These are phyloP conservation scores for Ricinus communis DNA, from an alignment of 345 rosid species.

Conservation along the genomic window DNA sequence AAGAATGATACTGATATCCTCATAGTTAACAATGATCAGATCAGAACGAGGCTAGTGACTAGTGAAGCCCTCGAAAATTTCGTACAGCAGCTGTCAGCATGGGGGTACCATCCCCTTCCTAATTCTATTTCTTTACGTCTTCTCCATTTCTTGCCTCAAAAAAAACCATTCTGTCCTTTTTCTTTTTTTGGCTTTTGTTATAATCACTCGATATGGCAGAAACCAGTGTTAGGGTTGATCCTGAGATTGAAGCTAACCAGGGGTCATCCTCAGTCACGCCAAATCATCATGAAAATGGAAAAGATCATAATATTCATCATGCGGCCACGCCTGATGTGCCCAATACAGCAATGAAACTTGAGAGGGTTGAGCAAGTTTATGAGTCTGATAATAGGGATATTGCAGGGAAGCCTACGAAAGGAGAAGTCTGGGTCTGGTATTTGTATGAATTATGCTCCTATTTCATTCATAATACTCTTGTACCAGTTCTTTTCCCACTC, in stretches of 20 bases:
- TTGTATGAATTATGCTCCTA: constrained; percentile 50
- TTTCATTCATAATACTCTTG: constrained; percentile 40
- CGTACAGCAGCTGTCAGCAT: constrained; percentile 12
- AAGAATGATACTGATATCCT: too few species aligned
- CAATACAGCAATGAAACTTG: constrained; percentile 23
- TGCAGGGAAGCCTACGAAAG: constrained; percentile 30
- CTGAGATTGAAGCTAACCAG: not conserved
- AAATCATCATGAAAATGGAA: not conserved
- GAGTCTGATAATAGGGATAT: not conserved
- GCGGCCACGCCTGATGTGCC: constrained; percentile 25
- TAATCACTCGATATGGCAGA: not conserved
- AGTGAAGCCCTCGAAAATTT: constrained; percentile 8
- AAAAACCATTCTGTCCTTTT: too few species aligned
- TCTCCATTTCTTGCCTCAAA: not conserved
- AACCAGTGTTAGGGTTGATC: not conserved
- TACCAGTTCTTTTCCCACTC: constrained; percentile 56
- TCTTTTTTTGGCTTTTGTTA: too few species aligned
- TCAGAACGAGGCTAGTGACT: not conserved
- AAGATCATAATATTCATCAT: not conserved
- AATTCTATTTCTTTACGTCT: not conserved
- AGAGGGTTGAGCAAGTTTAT: constrained; percentile 26
- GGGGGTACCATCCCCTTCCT: not conserved
- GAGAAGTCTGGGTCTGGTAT: constrained; percentile 51
- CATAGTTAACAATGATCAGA: not conserved
- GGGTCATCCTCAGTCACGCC: not conserved